A percentile compares a stretch with the other conserved stretches of the same genome.
Conservation (phyloP, 2,329 filamentous ascomycete species). For the Talaromyces funiculosus region DNA sequence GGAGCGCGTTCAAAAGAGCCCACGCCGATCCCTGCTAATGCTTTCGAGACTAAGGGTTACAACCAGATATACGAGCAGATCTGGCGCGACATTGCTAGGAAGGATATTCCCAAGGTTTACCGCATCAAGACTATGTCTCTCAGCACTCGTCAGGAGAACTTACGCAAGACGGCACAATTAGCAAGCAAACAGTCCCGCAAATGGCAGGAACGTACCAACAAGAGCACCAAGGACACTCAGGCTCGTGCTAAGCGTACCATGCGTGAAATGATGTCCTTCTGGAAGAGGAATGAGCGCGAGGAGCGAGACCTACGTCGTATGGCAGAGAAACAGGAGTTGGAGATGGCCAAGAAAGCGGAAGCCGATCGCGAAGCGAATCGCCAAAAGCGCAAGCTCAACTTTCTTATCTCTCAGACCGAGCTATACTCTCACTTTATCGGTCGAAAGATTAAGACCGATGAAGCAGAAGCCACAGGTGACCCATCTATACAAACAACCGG, state of each 20-base stretch:
- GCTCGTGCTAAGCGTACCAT: slow-evolving; percentile 95
- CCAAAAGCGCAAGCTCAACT: slow-evolving; percentile 98
- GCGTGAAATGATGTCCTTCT: slow-evolving; percentile 99
- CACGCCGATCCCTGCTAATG: slow-evolving; percentile 50
- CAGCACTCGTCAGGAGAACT: slow-evolving; percentile 82
- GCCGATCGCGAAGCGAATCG: slow-evolving; percentile 95
- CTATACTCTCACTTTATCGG: slow-evolving; percentile 99
- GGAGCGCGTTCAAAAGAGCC: slow-evolving; percentile 37
- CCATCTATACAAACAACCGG: slow-evolving; percentile 59
- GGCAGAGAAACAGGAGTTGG: slow-evolving; percentile 90
- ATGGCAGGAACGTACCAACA: slow-evolving; percentile 97
- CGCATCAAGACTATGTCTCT: slow-evolving; percentile 83
- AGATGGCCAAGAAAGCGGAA: slow-evolving; percentile 93
- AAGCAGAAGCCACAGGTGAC: slow-evolving; percentile 88
- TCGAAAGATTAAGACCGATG: slow-evolving; percentile 97
- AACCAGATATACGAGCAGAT: slow-evolving; percentile 97
- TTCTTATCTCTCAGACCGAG: slow-evolving; percentile 97
- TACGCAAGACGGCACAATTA: slow-evolving; percentile 94
- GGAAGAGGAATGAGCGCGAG: slow-evolving; percentile 97
- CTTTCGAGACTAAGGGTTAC: slow-evolving; percentile 84
- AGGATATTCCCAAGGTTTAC: slow-evolving; percentile 87
- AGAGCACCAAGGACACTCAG: slow-evolving; percentile 96
- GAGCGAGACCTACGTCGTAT: slow-evolving; percentile 91
- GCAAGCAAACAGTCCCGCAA: slow-evolving; percentile 95
- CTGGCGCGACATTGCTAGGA: slow-evolving; percentile 87